phyloP scores from a whole-genome alignment of 2,329 filamentous ascomycete genomes.

The Lachnellula subtilissima region DNA sequence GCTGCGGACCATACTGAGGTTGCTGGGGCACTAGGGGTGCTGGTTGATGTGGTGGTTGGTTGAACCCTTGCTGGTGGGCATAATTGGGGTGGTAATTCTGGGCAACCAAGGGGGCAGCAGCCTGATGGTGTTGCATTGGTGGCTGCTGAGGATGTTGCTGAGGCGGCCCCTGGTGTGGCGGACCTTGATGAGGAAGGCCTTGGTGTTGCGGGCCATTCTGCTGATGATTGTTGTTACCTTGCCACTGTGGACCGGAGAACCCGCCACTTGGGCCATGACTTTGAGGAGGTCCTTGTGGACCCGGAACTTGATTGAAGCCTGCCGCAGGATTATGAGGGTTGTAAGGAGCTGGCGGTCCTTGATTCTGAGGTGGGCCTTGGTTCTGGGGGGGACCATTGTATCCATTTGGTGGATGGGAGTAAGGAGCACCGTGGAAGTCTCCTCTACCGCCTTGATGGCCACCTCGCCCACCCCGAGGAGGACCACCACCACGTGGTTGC shows the following conservation, averaged over 20 bases:
- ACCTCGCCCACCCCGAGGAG: slow-evolving; percentile 28
- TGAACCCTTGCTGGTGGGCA: slow-evolving; percentile 47
- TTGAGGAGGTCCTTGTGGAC: slow-evolving; percentile 20
- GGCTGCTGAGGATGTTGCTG: slow-evolving; percentile 29
- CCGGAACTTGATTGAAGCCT: slow-evolving; percentile 32
- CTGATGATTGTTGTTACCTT: slow-evolving; percentile 20
- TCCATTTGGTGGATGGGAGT: slow-evolving; percentile 24
- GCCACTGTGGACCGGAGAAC: slow-evolving; percentile 26
- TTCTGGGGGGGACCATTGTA: slow-evolving; percentile 22
- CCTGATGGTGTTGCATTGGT: slow-evolving; percentile 31
- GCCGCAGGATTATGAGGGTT: slow-evolving; percentile 27
- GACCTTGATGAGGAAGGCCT: slow-evolving; percentile 15
- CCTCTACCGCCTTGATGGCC: slow-evolving; percentile 27
- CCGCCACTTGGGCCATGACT: slow-evolving; percentile 14
- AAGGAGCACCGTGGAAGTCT: slow-evolving; percentile 27
- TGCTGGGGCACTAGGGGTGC: slow-evolving; percentile 40
- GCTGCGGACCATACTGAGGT: slow-evolving; percentile 35
- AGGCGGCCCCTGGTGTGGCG: slow-evolving; percentile 20
- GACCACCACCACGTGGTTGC: slow-evolving; percentile 27
- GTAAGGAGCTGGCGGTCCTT: slow-evolving; percentile 19
- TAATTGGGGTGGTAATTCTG: slow-evolving; percentile 57
- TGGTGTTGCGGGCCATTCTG: slow-evolving; percentile 17
- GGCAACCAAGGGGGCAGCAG: slow-evolving; percentile 42
- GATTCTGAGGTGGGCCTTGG: slow-evolving; percentile 4
- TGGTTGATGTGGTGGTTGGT: slow-evolving; percentile 36